These are phyloP conservation scores for Cercospora sp. DNA, from an alignment of 2,329 filamentous ascomycete genomes.

Conservation along the genomic window DNA sequence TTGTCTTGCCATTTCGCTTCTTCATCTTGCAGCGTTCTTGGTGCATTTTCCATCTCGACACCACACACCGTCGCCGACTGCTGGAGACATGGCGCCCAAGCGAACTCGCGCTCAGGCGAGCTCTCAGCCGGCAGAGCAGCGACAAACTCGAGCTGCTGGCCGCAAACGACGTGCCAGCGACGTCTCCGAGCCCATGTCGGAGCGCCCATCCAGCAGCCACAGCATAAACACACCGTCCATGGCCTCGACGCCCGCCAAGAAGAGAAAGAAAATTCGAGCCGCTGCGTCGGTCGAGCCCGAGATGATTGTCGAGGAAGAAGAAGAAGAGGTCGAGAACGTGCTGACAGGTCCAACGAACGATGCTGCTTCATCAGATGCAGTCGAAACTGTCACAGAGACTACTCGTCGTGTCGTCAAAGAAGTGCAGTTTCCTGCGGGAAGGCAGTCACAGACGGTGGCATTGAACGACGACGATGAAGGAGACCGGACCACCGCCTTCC, in stretches of 20 bases:
- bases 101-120: constrained; percentile 21
- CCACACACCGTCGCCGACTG: not conserved
- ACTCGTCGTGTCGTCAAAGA: constrained; percentile 27
- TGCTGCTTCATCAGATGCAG: constrained; percentile 21
- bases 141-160: constrained; percentile 25
- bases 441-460: constrained; percentile 18
- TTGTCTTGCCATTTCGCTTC: not conserved
- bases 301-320: constrained; percentile 34
- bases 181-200: constrained; percentile 29
- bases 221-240: constrained; percentile 17
- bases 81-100: constrained; percentile 32
- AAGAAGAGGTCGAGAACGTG: constrained; percentile 22
- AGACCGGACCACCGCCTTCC: constrained; percentile 33
- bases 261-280: constrained; percentile 27
- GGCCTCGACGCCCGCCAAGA: constrained; percentile 30
- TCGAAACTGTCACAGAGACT: constrained; percentile 23
- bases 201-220: constrained; percentile 30
- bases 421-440: constrained; percentile 35
- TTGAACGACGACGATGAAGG: constrained; percentile 24
- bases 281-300: constrained; percentile 30
- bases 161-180: constrained; percentile 35
- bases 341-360: constrained; percentile 6
- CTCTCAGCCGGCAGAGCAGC: constrained; percentile 22
- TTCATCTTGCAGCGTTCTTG: not conserved
- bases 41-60: not conserved